Percentiles rank a stretch among this genome's conserved stretches.
phyloP scores from a whole-genome alignment of 2,329 filamentous ascomycete species.

The Coniochaeta hoffmannii region DNA sequence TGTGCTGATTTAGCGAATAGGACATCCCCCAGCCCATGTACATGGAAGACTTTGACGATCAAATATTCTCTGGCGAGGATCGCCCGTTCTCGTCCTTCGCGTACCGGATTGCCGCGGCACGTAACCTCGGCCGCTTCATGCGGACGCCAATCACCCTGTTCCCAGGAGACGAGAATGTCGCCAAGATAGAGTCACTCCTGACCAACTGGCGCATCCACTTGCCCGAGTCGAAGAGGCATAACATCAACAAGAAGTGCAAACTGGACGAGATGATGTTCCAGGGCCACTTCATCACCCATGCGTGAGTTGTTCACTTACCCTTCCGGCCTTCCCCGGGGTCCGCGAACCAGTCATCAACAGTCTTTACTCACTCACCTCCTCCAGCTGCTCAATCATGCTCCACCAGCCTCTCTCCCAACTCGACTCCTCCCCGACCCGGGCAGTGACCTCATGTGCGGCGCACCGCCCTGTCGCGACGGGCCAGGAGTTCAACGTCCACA shows the following conservation, averaged over 20 bases:
- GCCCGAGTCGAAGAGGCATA: slow-evolving; percentile 62
- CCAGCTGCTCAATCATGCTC: slow-evolving; percentile 60
- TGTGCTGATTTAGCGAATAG: slow-evolving; percentile 24
- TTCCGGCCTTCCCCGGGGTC: too few species aligned
- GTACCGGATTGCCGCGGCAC: slow-evolving; percentile 74
- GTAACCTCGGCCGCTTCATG: slow-evolving; percentile 73
- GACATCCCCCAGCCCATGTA: slow-evolving; percentile 51
- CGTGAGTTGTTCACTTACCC: slow-evolving; percentile 28
- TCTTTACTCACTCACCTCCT: not conserved
- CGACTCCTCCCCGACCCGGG: slow-evolving; percentile 50
- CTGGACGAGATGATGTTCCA: slow-evolving; percentile 91
- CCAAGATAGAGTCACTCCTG: slow-evolving; percentile 43
- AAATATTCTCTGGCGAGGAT: slow-evolving; percentile 63
- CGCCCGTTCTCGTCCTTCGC: slow-evolving; percentile 75
- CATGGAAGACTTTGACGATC: slow-evolving; percentile 68
- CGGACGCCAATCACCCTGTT: slow-evolving; percentile 42
- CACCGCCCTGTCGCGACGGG: slow-evolving; percentile 43
- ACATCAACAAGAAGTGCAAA: slow-evolving; percentile 60
- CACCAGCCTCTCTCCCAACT: slow-evolving; percentile 75
- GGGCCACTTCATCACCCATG: slow-evolving; percentile 69
- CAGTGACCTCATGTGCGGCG: slow-evolving; percentile 60
- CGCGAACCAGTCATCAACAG: too few species aligned
- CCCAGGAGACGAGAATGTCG: slow-evolving; percentile 44
- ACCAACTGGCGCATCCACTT: slow-evolving; percentile 76
- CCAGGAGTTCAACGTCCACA: slow-evolving; percentile 57